Percentiles rank a stretch among this genome's conserved stretches.
These are phyloP conservation scores for Fusarium sp. DNA, from an alignment of 2,329 filamentous ascomycete species.

Conservation along the genomic window DNA sequence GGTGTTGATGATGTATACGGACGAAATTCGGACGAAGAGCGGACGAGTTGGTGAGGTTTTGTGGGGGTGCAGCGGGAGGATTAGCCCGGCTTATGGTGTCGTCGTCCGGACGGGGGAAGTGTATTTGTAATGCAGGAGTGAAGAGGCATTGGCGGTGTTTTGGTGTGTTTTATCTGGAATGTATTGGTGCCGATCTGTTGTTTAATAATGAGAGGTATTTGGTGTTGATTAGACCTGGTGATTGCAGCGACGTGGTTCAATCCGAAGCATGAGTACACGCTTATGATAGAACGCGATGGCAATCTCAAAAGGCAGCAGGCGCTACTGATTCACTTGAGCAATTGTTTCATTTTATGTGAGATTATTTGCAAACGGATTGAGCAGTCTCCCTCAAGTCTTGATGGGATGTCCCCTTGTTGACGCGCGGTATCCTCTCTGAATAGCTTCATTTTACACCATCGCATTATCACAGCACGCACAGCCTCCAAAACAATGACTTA, in stretches of 20 bases:
- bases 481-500: fast-evolving
- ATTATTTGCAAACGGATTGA: fast-evolving
- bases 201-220: neutral
- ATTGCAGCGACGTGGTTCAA: no score
- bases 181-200: neutral
- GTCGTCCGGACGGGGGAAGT: slow-evolving; percentile 31
- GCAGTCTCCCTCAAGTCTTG: fast-evolving
- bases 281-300: no score
- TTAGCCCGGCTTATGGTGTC: slow-evolving; percentile 29
- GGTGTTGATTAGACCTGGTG: neutral
- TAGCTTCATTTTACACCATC: neutral
- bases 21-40: slow-evolving; percentile 24
- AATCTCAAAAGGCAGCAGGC: neutral
- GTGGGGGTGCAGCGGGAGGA: neutral
- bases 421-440: no score
- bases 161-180: fast-evolving
- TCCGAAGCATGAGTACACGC: fast-evolving
- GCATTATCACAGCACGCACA: fast-evolving
- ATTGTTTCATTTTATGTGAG: no score
- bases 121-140: neutral
- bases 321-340: fast-evolving
- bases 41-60: slow-evolving; percentile 22
- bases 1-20: slow-evolving; percentile 4
- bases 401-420: fast-evolving
- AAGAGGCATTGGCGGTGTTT: neutral